Evolutionary conservation across 2,329 filamentous ascomycete species (phyloP), one percentile per base, ranked within the genome.

Genomic region (Colletotrichum eleusines): DNA sequence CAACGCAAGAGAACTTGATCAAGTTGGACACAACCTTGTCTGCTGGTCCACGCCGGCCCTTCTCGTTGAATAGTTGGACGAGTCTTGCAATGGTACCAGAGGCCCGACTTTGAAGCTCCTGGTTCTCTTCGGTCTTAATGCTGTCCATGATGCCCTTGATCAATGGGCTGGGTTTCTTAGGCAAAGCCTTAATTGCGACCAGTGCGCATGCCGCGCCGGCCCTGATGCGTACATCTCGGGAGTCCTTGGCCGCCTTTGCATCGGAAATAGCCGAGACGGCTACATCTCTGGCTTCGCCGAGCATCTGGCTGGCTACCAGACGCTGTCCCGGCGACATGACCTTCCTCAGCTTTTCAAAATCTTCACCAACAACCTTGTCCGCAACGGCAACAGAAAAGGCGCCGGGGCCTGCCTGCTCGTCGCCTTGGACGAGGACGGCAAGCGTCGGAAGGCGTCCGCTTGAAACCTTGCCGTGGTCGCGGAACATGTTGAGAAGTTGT

Each of bases 111-210:
- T 99, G 96, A 1, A 99, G 85, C 74, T 96, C 93, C 35, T 92
- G 82, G 76, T 97, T 98, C 76, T 98, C 96, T 78, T 99, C 97
- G 46, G 90, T 91, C 82, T 98, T 99, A 77, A 99, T 89, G 77
- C 95, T 98, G 80, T 99, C 96, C 96, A 99, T 99, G 81, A 99
- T 93, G 2, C 91, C 94, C 82, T 97, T 98, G 82, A 99, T 99
- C 16, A 97, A 90, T 23, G 91, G 89, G 72, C 94, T 94, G 12
- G 95, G 94, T 79, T 97, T 98, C 88, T 97, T 98, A 0, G 97
- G 95, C 12, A 98, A 87, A 38, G 92, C 87, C 69, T 91, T 90
- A 82, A 98, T 91, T n/a, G 94, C 92, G 59, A 99, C 92, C 67
- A 98, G 83, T 14, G 95, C 95, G 73, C 93, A 94, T 14, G 95